Conservation (phyloP, 306 rosid species). For the Glycine soja region DNA sequence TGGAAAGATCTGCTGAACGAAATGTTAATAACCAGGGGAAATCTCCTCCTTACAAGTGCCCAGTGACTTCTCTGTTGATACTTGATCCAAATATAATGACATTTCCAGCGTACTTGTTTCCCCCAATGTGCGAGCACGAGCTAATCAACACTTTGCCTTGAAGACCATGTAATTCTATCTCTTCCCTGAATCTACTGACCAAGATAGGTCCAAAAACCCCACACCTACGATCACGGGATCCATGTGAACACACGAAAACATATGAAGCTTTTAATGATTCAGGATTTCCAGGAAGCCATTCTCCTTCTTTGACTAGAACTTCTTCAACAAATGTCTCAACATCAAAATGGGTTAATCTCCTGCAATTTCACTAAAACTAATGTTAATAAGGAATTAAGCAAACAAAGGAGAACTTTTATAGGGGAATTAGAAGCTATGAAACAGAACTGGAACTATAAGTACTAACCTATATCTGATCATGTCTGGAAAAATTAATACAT, state of each 20-base stretch:
- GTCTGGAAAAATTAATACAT: conserved; percentile 85
- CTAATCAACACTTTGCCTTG: conserved; percentile 74
- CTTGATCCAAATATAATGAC: conserved; percentile 71
- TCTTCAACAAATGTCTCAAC: conserved; percentile 91
- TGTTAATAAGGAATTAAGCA: conserved; percentile 1
- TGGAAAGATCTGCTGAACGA: conserved; percentile 14
- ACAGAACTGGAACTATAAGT: conserved; percentile 8
- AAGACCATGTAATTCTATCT: conserved; percentile 66
- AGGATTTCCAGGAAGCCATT: conserved; percentile 87
- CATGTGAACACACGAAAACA: conserved; percentile 82
- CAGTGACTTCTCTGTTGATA: conserved; percentile 62
- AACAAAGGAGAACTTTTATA: background rate
- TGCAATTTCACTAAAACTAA: conserved; percentile 44
- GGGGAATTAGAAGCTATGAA: conserved; percentile 26
- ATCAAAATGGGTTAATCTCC: conserved; percentile 92
- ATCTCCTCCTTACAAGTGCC: conserved; percentile 76
- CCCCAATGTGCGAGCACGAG: conserved; percentile 93
- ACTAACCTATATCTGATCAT: conserved; percentile 87
- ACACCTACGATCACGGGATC: conserved; percentile 84
- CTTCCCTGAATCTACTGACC: conserved; percentile 71
- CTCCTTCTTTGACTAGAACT: conserved; percentile 85
- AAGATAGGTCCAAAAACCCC: conserved; percentile 85
- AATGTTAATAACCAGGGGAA: conserved; percentile 3
- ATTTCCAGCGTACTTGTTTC: conserved; percentile 81
- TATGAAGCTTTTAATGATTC: conserved; percentile 71